A percentile compares a stretch with the other conserved stretches of the same genome.
Evolutionary conservation across 2,329 filamentous ascomycete species (phyloP).

Genomic region (Ascochyta pisi): DNA sequence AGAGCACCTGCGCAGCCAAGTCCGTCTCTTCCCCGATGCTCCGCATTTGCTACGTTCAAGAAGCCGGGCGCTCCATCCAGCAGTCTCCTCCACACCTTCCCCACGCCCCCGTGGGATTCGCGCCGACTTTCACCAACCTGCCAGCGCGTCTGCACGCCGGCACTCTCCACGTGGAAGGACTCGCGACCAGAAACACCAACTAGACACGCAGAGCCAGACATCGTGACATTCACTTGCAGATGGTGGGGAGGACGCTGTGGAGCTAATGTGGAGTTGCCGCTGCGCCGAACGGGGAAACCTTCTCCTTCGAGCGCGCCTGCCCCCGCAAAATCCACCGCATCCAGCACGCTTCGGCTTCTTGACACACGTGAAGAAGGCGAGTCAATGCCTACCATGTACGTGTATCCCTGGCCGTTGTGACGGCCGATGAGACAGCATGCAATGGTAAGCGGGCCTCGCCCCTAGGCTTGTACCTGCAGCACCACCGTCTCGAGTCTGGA

Average conservation of each 20-base stretch:
- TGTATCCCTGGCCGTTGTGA: neutral
- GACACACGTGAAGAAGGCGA: slow-evolving; percentile 7
- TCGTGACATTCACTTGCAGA: slow-evolving; percentile 21
- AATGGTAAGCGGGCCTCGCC: neutral
- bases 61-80: slow-evolving; percentile 1
- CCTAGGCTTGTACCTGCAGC: neutral
- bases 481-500: neutral
- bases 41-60: slow-evolving; percentile 2
- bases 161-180: slow-evolving; percentile 2
- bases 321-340: slow-evolving; percentile 11
- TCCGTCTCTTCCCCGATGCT: neutral
- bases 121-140: slow-evolving; percentile 4
- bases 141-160: neutral
- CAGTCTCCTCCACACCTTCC: slow-evolving; percentile 4
- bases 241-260: slow-evolving; percentile 11
- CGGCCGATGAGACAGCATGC: neutral
- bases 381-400: neutral
- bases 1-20: neutral
- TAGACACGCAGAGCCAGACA: slow-evolving; percentile 5
- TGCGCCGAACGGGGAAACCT: slow-evolving; percentile 29
- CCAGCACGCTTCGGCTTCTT: slow-evolving; percentile 6
- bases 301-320: slow-evolving; percentile 20
- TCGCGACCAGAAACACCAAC: slow-evolving; percentile 6
- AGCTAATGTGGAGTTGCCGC: slow-evolving; percentile 22
- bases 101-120: neutral